phyloP scores from a whole-genome alignment of 495 filamentous ascomycete genomes.

The Cryomyces minteri region DNA sequence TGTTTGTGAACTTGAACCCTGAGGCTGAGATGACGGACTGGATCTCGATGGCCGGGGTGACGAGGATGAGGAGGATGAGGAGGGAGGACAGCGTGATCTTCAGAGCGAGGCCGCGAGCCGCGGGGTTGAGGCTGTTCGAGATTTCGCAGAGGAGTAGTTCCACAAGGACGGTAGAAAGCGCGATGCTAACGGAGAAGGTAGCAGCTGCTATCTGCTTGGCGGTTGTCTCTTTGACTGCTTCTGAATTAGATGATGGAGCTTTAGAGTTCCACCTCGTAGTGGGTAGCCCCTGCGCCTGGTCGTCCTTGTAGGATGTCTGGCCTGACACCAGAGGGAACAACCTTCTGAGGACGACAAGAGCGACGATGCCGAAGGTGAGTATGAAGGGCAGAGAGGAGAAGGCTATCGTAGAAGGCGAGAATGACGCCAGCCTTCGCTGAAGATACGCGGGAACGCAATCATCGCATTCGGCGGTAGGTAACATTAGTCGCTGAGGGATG shows the following conservation, averaged over 20 bases:
- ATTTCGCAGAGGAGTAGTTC: conserved; percentile 68
- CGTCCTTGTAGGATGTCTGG: conserved; percentile 23
- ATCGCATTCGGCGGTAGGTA: too few relatives aligned
- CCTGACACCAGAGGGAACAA: conserved; percentile 46
- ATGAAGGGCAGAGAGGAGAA: conserved; percentile 39
- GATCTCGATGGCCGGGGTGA: conserved; percentile 55
- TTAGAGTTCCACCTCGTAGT: conserved; percentile 15
- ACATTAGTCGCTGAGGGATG: too few relatives aligned
- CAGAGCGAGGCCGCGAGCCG: conserved; percentile 40
- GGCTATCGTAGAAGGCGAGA: conserved; percentile 15
- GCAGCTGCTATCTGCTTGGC: conserved; percentile 29
- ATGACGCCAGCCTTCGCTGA: too few relatives aligned
- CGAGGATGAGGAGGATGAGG: conserved; percentile 43
- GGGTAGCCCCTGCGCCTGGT: conserved; percentile 33
- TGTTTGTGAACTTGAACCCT: conserved; percentile 34
- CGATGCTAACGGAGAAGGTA: conserved; percentile 54
- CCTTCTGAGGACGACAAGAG: conserved; percentile 35
- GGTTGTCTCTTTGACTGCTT: conserved; percentile 27
- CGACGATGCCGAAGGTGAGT: conserved; percentile 38
- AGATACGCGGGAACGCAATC: too few relatives aligned
- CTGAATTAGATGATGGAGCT: conserved; percentile 27
- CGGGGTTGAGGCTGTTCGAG: conserved; percentile 43
- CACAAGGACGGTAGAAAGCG: conserved; percentile 50
- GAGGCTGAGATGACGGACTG: conserved; percentile 41
- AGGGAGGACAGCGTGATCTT: conserved; percentile 44